Evolutionary conservation across 78 protist genomes (phyloP).

Genomic region (Tieghemostelium lacteum): DNA sequence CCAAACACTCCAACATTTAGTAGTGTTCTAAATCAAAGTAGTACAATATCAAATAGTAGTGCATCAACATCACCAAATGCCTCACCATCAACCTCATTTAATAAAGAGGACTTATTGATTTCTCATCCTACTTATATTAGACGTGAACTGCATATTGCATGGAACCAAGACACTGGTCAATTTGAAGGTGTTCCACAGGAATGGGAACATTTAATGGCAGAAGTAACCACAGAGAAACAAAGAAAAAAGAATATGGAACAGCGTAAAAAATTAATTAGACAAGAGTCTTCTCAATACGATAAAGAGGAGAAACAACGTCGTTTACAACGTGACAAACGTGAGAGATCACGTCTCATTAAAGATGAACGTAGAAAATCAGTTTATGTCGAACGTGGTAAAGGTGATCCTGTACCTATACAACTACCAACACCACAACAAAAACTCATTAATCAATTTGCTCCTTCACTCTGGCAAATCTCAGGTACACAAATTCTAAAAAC

Average conservation of each 20-base stretch:
- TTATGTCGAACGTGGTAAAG: not conserved
- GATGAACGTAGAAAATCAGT: conserved; percentile 50
- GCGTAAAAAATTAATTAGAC: conserved; percentile 10
- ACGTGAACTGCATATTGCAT: conserved; percentile 65
- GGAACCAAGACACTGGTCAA: conserved; percentile 75
- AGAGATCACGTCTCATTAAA: conserved; percentile 20
- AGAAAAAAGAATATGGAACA: conserved; percentile 21
- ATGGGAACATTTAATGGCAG: conserved; percentile 24
- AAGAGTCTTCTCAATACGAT: conserved; percentile 23
- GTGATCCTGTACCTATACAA: not conserved
- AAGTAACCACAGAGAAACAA: conserved; percentile 42
- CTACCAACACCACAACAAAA: not conserved
- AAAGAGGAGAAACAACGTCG: conserved; percentile 37
- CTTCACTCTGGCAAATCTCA: conserved; percentile 37
- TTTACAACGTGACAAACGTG: conserved; percentile 31
- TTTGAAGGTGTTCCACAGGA: conserved; percentile 71
- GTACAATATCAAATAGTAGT: not conserved
- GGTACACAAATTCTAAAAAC: conserved; percentile 62
- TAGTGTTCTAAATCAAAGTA: not conserved
- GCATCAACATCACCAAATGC: not conserved
- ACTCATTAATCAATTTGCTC: not conserved
- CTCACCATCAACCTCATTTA: not conserved
- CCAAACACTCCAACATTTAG: not conserved
- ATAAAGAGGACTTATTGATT: conserved; percentile 7
- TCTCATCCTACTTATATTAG: conserved; percentile 18